Evolutionary conservation across 345 rosid species (phyloP).

Genomic region (Brassica incana): DNA sequence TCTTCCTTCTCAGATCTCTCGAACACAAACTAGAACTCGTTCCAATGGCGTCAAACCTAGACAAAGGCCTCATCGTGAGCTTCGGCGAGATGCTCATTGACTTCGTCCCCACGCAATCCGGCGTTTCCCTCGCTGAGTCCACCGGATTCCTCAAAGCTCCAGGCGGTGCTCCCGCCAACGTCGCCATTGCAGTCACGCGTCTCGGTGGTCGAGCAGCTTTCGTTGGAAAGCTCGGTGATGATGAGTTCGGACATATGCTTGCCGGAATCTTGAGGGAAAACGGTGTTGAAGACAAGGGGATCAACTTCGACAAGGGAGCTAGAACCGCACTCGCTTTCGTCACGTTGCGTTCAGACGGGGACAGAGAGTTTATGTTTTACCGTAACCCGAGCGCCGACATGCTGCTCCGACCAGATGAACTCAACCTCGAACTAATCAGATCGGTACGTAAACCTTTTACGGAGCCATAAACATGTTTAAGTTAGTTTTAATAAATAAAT

Average conservation of each 20-base stretch:
- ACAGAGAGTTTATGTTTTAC: conserved; percentile 66
- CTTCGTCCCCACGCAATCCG: conserved; percentile 55
- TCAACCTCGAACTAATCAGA: conserved; percentile 50
- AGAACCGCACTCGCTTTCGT: conserved; percentile 70
- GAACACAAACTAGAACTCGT: conserved; percentile 13
- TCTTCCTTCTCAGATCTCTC: conserved; percentile 17
- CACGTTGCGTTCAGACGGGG: conserved; percentile 57
- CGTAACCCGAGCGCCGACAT: conserved; percentile 74
- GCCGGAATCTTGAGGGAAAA: conserved; percentile 57
- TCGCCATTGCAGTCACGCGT: conserved; percentile 53
- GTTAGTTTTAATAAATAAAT: no score
- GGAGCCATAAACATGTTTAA: no score
- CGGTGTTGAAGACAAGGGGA: conserved; percentile 51
- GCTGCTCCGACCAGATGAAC: conserved; percentile 60
- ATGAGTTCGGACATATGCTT: conserved; percentile 69
- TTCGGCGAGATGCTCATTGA: conserved; percentile 65
- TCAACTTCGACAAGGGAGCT: conserved; percentile 55
- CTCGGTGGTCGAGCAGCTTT: conserved; percentile 57
- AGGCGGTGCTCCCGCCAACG: conserved; percentile 68
- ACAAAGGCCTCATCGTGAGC: conserved; percentile 40
- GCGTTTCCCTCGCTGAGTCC: conserved; percentile 58
- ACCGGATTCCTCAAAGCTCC: conserved; percentile 57
- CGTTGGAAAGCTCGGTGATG: conserved; percentile 62
- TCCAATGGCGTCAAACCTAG: conserved; percentile 40
- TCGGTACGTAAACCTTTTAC: neutral